Evolutionary conservation across 805 yeast species (phyloP).

Genomic region (Kuraishia piskuri): DNA sequence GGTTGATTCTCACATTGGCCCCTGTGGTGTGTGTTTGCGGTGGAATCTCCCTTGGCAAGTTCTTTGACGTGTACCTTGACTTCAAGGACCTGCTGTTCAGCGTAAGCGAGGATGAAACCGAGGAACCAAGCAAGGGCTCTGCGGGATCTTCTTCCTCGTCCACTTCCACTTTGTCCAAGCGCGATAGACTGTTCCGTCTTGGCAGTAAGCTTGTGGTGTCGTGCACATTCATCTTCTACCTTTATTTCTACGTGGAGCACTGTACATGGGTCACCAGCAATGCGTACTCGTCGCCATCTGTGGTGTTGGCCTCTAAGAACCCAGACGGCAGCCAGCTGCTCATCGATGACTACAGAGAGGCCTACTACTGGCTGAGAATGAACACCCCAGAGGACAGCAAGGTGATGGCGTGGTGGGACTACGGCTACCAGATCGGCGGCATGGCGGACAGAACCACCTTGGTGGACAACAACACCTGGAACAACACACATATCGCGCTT

Average conservation of each 20-base stretch:
- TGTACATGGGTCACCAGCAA: conserved; percentile 96
- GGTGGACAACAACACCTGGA: conserved; percentile 99
- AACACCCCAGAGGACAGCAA: conserved; percentile 94
- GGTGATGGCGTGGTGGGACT: conserved; percentile 99
- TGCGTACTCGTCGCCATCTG: conserved; percentile 97
- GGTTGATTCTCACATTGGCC: conserved; percentile 93
- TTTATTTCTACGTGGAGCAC: conserved; percentile 78
- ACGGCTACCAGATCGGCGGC: conserved; percentile 99
- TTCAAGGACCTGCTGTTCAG: conserved; percentile 23
- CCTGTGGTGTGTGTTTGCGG: conserved; percentile 93
- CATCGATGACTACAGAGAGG: conserved; percentile 97
- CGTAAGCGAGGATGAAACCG: neutral
- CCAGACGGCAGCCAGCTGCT: conserved; percentile 80
- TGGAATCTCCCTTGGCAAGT: conserved; percentile 78
- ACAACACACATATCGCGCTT: conserved; percentile 97
- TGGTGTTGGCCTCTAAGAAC: conserved; percentile 74
- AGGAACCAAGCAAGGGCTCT: neutral
- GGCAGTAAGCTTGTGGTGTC: conserved; percentile 57
- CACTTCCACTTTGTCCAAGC: neutral
- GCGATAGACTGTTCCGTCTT: conserved; percentile 20
- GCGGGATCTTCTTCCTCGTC: neutral
- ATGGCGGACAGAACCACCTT: conserved; percentile 99
- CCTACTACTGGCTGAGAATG: conserved; percentile 98
- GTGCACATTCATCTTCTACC: conserved; percentile 61
- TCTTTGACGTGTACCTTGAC: conserved; percentile 76